A percentile compares a stretch with the other conserved stretches of the same genome.
Evolutionary conservation across 306 rosid species (phyloP).

Genomic region (Astragalus glycyphyllos): DNA sequence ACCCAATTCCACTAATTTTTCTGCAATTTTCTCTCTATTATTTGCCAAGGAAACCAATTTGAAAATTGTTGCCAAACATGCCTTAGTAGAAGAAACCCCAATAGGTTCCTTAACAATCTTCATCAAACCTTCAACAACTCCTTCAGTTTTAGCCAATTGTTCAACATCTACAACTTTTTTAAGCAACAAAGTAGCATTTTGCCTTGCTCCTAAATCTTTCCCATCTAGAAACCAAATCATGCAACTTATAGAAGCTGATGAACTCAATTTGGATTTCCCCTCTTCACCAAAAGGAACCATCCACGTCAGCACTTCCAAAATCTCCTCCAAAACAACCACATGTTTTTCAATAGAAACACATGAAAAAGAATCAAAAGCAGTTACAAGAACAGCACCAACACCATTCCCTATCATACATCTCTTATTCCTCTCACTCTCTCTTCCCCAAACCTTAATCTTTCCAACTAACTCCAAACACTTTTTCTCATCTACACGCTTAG

Average conservation of each 20-base stretch:
- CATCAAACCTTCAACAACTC: slow-evolving; percentile 61
- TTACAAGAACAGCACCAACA: slow-evolving; percentile 45
- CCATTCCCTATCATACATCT: slow-evolving; percentile 50
- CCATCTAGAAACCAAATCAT: slow-evolving; percentile 61
- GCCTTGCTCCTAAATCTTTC: slow-evolving; percentile 66
- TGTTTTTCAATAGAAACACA: slow-evolving; percentile 43
- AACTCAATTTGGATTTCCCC: slow-evolving; percentile 49
- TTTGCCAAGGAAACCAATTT: slow-evolving; percentile 50
- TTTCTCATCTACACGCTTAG: slow-evolving; percentile 41
- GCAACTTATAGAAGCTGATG: slow-evolving; percentile 47
- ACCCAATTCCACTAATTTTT: slow-evolving; percentile 62
- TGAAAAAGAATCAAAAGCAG: slow-evolving; percentile 59
- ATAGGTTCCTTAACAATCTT: slow-evolving; percentile 61
- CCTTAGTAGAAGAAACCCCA: slow-evolving; percentile 58
- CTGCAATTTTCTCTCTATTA: slow-evolving; percentile 31
- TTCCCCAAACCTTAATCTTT: slow-evolving; percentile 68
- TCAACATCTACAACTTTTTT: slow-evolving; percentile 46
- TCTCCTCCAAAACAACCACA: slow-evolving; percentile 56
- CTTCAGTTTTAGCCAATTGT: slow-evolving; percentile 52
- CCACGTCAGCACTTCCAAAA: slow-evolving; percentile 62
- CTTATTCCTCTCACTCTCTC: slow-evolving; percentile 76
- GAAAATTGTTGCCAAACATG: slow-evolving; percentile 58
- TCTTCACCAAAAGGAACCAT: slow-evolving; percentile 54
- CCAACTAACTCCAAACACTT: slow-evolving; percentile 59
- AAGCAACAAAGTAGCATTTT: slow-evolving; percentile 63